Conservation (phyloP, 2,329 filamentous ascomycete species). For the Penicillium sp. region DNA sequence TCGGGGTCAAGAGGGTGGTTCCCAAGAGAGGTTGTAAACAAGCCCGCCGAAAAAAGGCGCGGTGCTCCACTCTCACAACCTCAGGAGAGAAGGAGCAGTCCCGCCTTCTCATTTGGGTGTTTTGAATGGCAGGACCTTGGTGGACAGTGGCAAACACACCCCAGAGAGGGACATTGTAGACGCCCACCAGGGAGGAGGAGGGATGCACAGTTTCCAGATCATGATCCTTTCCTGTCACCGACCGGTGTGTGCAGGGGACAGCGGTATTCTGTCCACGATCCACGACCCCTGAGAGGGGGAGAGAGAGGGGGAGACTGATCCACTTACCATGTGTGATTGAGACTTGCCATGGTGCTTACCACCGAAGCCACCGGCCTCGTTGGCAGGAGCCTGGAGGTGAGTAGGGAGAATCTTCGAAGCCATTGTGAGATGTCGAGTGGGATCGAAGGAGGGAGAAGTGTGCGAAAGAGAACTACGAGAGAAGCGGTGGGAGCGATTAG, state of each 20-base stretch:
- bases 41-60: background rate
- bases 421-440: conserved; percentile 47
- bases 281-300: no score
- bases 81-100: no score
- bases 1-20: no score
- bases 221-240: no score
- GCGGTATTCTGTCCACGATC: no score
- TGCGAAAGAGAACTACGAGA: conserved; percentile 2
- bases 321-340: conserved; percentile 52
- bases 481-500: conserved; percentile 2
- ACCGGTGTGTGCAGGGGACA: no score
- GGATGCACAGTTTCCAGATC: no score
- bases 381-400: conserved; percentile 65
- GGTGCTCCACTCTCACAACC: background rate
- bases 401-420: conserved; percentile 72
- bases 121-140: no score
- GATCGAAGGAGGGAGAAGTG: conserved; percentile 1
- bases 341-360: conserved; percentile 51
- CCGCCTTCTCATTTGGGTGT: no score
- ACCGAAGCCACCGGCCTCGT: conserved; percentile 32
- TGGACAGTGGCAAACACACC: no score
- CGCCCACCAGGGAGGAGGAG: no score
- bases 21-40: background rate
- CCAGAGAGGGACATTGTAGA: no score
- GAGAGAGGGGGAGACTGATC: background rate